These are phyloP conservation scores for Stylonectria norvegica DNA, from an alignment of 2,329 filamentous ascomycete species.

Conservation along the genomic window DNA sequence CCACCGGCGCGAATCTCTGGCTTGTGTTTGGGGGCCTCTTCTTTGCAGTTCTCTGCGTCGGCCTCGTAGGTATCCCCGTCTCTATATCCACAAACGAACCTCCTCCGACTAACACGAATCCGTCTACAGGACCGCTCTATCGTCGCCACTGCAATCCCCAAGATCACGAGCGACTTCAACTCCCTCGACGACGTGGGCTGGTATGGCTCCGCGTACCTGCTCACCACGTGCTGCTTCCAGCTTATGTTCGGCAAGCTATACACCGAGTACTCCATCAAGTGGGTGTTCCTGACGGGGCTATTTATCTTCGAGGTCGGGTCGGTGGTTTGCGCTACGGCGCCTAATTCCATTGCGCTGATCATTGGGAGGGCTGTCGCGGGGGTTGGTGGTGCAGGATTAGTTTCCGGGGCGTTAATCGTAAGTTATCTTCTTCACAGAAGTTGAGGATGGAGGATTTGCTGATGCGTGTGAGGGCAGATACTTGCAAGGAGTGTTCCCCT, in stretches of 20 bases:
- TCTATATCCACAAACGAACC: background rate
- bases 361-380: constrained; percentile 40
- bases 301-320: constrained; percentile 44
- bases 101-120: no score
- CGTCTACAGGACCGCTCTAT: constrained; percentile 1
- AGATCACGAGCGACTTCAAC: constrained; percentile 1
- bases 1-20: background rate
- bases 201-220: constrained; percentile 1
- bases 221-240: constrained; percentile 1
- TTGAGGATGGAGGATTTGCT: background rate
- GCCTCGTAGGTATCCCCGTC: background rate
- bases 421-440: background rate
- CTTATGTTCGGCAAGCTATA: constrained; percentile 11
- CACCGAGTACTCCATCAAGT: constrained; percentile 23
- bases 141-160: background rate
- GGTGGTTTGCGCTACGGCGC: constrained; percentile 41
- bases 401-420: background rate
- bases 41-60: background rate
- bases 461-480: background rate
- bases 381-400: constrained; percentile 30
- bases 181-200: constrained; percentile 1
- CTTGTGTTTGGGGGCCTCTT: background rate
- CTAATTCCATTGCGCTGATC: constrained; percentile 36
- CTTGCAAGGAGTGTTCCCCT: background rate
- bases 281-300: constrained; percentile 23